phyloP scores from a whole-genome alignment of 2,329 filamentous ascomycete species.

The Diaporthe sp. region DNA sequence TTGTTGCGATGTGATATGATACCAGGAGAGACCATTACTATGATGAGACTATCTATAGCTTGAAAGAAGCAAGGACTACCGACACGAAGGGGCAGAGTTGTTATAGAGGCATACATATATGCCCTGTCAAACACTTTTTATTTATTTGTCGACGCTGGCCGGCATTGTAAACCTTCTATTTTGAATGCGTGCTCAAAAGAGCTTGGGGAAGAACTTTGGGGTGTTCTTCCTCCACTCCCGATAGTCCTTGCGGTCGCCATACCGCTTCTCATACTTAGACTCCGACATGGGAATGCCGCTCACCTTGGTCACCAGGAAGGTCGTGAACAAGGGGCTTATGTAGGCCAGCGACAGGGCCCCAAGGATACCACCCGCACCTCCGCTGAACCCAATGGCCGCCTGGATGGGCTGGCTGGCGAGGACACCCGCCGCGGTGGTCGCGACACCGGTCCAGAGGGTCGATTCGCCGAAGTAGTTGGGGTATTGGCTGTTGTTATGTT shows the following conservation, averaged over 20 bases:
- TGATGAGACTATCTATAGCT: conserved; percentile 25
- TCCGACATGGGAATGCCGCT: conserved; percentile 76
- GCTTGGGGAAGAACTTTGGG: conserved; percentile 73
- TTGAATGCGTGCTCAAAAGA: conserved; percentile 53
- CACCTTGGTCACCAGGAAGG: conserved; percentile 73
- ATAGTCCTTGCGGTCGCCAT: conserved; percentile 74
- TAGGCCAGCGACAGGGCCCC: conserved; percentile 59
- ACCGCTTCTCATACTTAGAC: conserved; percentile 75
- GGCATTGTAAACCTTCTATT: neutral
- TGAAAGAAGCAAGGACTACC: conserved; percentile 9
- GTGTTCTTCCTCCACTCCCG: conserved; percentile 76
- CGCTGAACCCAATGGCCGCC: conserved; percentile 67
- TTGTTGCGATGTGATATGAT: conserved; percentile 28
- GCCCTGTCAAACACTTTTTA: neutral
- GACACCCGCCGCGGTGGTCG: conserved; percentile 68
- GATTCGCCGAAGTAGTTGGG: conserved; percentile 82
- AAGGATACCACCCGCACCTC: conserved; percentile 49
- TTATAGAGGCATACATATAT: conserved; percentile 4
- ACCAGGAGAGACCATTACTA: conserved; percentile 26
- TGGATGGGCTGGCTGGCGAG: conserved; percentile 67
- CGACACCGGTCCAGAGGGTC: conserved; percentile 77
- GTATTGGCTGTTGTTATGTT: conserved; percentile 59
- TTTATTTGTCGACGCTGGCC: conserved; percentile 1
- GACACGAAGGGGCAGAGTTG: neutral
- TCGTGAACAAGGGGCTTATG: conserved; percentile 74